Conservation (phyloP, 2,329 filamentous ascomycete genomes). For the Spiromastix sp. region DNA sequence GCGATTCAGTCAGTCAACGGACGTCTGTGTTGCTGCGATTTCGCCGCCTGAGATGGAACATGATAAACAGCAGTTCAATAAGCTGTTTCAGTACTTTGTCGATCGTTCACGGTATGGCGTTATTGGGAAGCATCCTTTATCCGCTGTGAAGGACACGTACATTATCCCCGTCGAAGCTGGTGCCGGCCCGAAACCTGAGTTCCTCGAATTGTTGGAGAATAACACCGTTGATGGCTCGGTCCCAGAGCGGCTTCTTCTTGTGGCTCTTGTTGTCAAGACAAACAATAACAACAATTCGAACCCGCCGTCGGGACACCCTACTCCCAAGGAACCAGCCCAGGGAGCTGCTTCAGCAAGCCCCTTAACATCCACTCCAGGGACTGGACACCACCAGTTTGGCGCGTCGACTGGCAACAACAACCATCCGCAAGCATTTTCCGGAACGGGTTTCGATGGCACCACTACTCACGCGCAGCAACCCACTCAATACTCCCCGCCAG, state of each 20-base stretch:
- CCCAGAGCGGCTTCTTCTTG: conserved; percentile 65
- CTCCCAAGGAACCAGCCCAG: conserved; percentile 28
- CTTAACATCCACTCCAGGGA: conserved; percentile 17
- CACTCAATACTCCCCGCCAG: conserved; percentile 1
- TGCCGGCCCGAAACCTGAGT: conserved; percentile 60
- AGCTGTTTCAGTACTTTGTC: conserved; percentile 79
- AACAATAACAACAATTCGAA: conserved; percentile 31
- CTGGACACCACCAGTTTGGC: conserved; percentile 8
- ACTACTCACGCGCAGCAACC: conserved; percentile 1
- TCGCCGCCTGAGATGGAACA: conserved; percentile 49
- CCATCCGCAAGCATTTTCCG: conserved; percentile 6
- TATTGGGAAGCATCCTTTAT: conserved; percentile 61
- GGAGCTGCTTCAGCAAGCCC: conserved; percentile 25
- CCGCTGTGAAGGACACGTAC: conserved; percentile 81
- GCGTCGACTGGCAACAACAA: conserved; percentile 6
- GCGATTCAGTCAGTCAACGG: conserved; percentile 69
- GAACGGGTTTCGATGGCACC: not conserved
- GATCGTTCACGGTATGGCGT: conserved; percentile 78
- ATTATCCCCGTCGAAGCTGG: conserved; percentile 75
- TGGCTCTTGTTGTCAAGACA: conserved; percentile 74
- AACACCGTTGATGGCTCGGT: conserved; percentile 65
- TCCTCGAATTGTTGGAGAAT: conserved; percentile 78
- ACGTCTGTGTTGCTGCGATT: conserved; percentile 71
- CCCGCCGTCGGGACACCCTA: conserved; percentile 27
- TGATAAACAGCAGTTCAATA: conserved; percentile 55